Conservation (phyloP, 495 filamentous ascomycete genomes). For the Neurospora sp. region DNA sequence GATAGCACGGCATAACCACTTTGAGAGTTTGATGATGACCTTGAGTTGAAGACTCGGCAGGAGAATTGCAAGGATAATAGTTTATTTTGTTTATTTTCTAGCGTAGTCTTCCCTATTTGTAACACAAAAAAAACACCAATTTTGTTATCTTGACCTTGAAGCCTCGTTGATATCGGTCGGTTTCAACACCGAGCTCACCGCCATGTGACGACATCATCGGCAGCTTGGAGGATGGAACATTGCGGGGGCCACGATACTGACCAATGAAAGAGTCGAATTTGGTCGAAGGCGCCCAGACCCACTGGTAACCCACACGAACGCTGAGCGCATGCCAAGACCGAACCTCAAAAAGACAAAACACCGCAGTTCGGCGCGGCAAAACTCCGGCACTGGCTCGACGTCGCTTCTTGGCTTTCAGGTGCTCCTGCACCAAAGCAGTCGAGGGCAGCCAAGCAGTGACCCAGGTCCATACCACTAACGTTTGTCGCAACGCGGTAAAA, state of each 20-base stretch:
- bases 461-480: background rate
- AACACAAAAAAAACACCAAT: background rate
- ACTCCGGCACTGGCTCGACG: background rate
- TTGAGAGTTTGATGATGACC: background rate
- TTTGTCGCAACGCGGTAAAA: background rate
- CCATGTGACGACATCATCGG: background rate
- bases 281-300: background rate
- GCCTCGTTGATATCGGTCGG: background rate
- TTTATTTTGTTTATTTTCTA: background rate
- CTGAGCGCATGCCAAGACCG: background rate
- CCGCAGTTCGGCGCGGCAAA: background rate
- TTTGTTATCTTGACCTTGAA: background rate
- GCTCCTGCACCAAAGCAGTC: background rate
- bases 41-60: background rate
- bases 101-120: background rate
- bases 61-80: background rate
- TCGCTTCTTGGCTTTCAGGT: background rate
- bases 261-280: background rate
- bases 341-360: background rate
- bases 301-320: background rate
- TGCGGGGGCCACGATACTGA: background rate
- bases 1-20: background rate
- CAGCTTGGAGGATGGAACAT: background rate
- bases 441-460: background rate
- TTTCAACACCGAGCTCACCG: background rate